Conservation (phyloP, 768 basidiomycete species). For the Mycena epipterygia region DNA sequence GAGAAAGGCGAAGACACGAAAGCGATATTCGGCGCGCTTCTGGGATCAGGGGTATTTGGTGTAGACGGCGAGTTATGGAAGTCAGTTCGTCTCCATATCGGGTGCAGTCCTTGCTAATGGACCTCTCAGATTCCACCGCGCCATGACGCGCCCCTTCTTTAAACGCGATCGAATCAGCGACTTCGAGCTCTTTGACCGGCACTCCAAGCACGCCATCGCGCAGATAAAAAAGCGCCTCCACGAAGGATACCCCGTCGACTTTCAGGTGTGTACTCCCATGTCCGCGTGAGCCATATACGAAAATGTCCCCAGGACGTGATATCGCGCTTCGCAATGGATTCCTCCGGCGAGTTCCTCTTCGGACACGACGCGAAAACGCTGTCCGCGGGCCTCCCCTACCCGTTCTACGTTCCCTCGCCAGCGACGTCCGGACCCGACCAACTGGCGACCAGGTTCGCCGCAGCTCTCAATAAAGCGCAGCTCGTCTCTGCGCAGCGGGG, state of each 20-base stretch:
- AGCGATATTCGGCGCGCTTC: constrained; percentile 44
- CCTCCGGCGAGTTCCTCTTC: constrained; percentile 71
- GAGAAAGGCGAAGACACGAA: constrained; percentile 53
- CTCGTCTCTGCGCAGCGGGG: constrained; percentile 52
- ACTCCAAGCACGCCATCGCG: constrained; percentile 61
- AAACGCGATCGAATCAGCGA: constrained; percentile 70
- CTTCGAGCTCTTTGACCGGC: constrained; percentile 73
- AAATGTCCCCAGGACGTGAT: constrained; percentile 57
- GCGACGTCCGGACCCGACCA: neutral
- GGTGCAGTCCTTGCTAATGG: neutral
- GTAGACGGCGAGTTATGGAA: constrained; percentile 75
- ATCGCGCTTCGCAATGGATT: constrained; percentile 71
- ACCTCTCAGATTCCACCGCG: constrained; percentile 67
- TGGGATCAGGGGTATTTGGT: constrained; percentile 73
- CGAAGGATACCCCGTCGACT: constrained; percentile 67
- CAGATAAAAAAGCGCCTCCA: constrained; percentile 59
- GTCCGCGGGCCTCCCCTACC: constrained; percentile 62
- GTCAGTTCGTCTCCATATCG: constrained; percentile 47
- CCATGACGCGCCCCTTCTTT: constrained; percentile 82
- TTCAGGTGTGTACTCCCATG: constrained; percentile 58
- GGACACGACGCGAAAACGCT: constrained; percentile 62
- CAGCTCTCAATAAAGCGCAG: constrained; percentile 66
- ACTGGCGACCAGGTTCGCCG: constrained; percentile 54
- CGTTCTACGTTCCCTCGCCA: constrained; percentile 40
- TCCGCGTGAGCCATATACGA: neutral